Evolutionary conservation across 352 stramenopile species (phyloP).

Genomic region (Globisporangium yorkense): DNA sequence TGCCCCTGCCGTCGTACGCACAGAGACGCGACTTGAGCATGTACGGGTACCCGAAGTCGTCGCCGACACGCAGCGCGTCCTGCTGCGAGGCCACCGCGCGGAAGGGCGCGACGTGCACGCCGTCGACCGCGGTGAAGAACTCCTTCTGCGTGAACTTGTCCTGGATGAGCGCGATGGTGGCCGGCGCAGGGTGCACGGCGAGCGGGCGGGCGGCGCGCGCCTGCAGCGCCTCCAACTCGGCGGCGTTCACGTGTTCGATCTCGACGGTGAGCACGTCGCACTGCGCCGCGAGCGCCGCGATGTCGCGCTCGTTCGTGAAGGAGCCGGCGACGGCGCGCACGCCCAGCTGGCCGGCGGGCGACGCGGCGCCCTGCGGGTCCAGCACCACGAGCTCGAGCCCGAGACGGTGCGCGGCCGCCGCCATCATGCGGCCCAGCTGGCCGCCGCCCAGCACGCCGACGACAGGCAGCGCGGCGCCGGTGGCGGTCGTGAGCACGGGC

Average conservation of each 20-base stretch:
- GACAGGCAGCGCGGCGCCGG: constrained; percentile 40
- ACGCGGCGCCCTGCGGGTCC: constrained; percentile 82
- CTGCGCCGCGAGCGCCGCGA: constrained; percentile 62
- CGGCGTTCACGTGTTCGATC: constrained; percentile 98
- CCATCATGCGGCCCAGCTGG: constrained; percentile 99
- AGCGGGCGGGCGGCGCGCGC: constrained; percentile 19
- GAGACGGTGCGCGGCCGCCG: constrained; percentile 92
- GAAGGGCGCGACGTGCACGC: constrained; percentile 53
- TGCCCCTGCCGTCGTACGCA: constrained; percentile 96
- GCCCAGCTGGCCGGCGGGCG: constrained; percentile 68
- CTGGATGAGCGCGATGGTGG: constrained; percentile 94
- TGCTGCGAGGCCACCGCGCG: constrained; percentile 34
- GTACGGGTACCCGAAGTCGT: constrained; percentile 90
- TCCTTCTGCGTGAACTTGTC: constrained; percentile 98
- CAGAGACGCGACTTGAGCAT: constrained; percentile 97
- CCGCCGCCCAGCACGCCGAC: constrained; percentile 94
- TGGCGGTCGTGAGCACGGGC: constrained; percentile 41
- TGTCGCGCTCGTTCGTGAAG: constrained; percentile 66
- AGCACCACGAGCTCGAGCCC: constrained; percentile 92
- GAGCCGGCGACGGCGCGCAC: constrained; percentile 65
- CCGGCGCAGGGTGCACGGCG: constrained; percentile 76
- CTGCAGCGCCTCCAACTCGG: constrained; percentile 88
- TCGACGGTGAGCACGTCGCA: constrained; percentile 96
- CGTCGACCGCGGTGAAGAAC: constrained; percentile 47
- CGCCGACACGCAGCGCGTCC: constrained; percentile 36